Conservation (phyloP, 2,329 filamentous ascomycete genomes). For the Thielaviopsis populi region DNA sequence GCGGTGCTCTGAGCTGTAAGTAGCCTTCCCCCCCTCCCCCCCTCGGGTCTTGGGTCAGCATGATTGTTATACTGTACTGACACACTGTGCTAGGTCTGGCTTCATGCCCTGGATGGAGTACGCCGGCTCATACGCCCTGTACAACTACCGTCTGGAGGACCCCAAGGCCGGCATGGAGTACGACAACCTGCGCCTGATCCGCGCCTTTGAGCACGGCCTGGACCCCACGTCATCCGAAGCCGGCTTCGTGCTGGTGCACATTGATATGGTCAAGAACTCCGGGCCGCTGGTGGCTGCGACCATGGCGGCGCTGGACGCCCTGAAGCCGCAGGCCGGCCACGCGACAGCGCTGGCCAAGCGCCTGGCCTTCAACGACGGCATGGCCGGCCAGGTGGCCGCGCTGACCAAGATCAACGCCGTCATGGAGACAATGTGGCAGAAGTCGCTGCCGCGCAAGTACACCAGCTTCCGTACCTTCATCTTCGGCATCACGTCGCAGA, state of each 20-base stretch:
- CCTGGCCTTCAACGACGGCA: slow-evolving; percentile 46
- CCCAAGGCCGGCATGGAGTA: slow-evolving; percentile 43
- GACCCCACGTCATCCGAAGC: slow-evolving; percentile 80
- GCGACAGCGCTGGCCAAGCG: slow-evolving; percentile 30
- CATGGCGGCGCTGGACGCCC: slow-evolving; percentile 49
- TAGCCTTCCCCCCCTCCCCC: too few species aligned
- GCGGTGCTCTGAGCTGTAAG: slow-evolving; percentile 72
- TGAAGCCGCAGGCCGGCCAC: slow-evolving; percentile 18
- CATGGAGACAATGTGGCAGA: slow-evolving; percentile 88
- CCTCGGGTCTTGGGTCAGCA: too few species aligned
- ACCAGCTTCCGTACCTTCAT: slow-evolving; percentile 91
- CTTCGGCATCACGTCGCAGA: slow-evolving; percentile 84
- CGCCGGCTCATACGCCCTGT: slow-evolving; percentile 52
- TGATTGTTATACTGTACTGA: slow-evolving; percentile 11
- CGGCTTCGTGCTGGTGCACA: slow-evolving; percentile 88
- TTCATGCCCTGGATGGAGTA: slow-evolving; percentile 93
- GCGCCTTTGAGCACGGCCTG: slow-evolving; percentile 80
- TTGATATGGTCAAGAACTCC: slow-evolving; percentile 88
- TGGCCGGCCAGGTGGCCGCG: slow-evolving; percentile 45
- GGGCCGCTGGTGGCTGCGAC: slow-evolving; percentile 61
- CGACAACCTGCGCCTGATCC: slow-evolving; percentile 63
- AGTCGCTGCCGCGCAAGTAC: slow-evolving; percentile 71
- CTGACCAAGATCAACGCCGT: slow-evolving; percentile 46
- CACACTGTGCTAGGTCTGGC: slow-evolving; percentile 33
- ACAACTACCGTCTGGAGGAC: slow-evolving; percentile 49